These are phyloP conservation scores for Phtheirospermum japonicum DNA, from an alignment of 257 asterid genomes.

Conservation along the genomic window DNA sequence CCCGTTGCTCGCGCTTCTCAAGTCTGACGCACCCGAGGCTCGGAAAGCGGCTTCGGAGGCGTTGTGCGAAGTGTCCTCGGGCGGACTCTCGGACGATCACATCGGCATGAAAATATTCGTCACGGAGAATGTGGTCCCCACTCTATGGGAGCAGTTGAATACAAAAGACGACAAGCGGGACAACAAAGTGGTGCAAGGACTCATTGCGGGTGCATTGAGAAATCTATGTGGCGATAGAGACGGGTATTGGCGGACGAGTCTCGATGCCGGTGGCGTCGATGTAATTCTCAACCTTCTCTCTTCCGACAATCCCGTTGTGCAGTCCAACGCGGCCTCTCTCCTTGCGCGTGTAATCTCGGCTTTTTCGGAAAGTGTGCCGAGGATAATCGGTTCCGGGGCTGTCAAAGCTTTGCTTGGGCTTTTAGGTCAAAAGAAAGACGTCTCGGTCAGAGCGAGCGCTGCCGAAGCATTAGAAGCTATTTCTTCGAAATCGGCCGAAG, in stretches of 20 bases:
- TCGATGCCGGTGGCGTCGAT: conserved; percentile 86
- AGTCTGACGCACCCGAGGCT: conserved; percentile 61
- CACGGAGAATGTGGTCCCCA: conserved; percentile 81
- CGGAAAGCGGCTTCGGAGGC: conserved; percentile 92
- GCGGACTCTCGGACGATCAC: conserved; percentile 71
- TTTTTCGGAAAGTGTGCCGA: conserved; percentile 60
- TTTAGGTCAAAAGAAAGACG: conserved; percentile 56
- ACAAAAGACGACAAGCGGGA: conserved; percentile 48
- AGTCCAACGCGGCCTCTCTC: conserved; percentile 87
- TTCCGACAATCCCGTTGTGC: conserved; percentile 61
- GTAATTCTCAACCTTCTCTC: conserved; percentile 64
- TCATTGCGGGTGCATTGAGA: conserved; percentile 71
- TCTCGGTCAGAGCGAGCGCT: conserved; percentile 73
- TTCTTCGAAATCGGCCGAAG: conserved; percentile 60
- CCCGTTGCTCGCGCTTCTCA: conserved; percentile 71
- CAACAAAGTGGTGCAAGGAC: conserved; percentile 65
- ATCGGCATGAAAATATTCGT: conserved; percentile 81
- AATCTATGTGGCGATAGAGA: conserved; percentile 89
- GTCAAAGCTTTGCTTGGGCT: conserved; percentile 59
- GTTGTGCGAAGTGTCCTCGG: conserved; percentile 61
- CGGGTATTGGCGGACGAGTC: conserved; percentile 69
- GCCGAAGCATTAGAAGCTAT: conserved; percentile 84
- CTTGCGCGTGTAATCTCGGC: conserved; percentile 63
- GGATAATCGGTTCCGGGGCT: conserved; percentile 69
- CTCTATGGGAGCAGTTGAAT: conserved; percentile 72